phyloP scores from a whole-genome alignment of 108 stramenopile species.

The Pseudonitzschia pungens region DNA sequence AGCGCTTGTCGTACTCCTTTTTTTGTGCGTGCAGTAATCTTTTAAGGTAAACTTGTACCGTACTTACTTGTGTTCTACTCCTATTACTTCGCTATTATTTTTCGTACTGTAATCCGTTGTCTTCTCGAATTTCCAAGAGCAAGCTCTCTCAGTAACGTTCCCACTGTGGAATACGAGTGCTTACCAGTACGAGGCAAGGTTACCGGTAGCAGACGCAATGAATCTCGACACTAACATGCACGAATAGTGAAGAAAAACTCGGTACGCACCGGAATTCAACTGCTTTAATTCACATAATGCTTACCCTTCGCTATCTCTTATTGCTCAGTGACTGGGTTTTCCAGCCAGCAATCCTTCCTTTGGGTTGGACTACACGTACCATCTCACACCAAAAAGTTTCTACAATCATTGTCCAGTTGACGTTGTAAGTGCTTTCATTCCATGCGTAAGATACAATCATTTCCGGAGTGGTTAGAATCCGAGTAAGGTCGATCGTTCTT shows the following conservation, averaged over 20 bases:
- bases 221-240: neutral
- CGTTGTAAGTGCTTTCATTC: neutral
- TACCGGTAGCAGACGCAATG: neutral
- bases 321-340: neutral
- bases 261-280: neutral
- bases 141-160: neutral
- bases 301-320: neutral
- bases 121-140: conserved; percentile 1
- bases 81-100: neutral
- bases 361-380: neutral
- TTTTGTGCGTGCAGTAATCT: no score
- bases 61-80: no score
- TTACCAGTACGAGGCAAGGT: neutral
- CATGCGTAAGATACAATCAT: neutral
- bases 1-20: no score
- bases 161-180: no score
- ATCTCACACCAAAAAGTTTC: neutral
- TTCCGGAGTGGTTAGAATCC: neutral
- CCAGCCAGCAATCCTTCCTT: conserved; percentile 4
- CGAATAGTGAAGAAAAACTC: neutral
- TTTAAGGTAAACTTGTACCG: no score
- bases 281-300: neutral
- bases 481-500: neutral
- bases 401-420: neutral
- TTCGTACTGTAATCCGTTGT: no score